phyloP scores from a whole-genome alignment of 768 basidiomycete species.

The Dentipellis fragilis region DNA sequence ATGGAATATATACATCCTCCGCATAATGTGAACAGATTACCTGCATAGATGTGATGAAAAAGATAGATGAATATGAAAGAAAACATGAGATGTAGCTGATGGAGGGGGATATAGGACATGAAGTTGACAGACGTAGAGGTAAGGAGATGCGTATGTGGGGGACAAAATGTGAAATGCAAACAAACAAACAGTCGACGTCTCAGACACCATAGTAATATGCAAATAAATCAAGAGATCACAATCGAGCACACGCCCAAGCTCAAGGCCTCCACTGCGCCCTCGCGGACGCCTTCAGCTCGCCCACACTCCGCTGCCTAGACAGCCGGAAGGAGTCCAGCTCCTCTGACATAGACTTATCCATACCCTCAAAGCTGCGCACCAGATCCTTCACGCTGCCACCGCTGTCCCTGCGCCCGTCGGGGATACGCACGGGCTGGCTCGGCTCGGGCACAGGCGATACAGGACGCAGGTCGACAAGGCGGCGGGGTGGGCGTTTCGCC shows the following conservation, averaged over 20 bases:
- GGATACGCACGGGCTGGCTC: conserved; percentile 13
- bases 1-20: not conserved
- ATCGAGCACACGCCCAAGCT: too few species aligned
- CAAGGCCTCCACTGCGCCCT: too few species aligned
- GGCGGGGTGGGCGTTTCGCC: conserved; percentile 39
- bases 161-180: too few species aligned
- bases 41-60: not conserved
- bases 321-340: not conserved
- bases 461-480: conserved; percentile 52
- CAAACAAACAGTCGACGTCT: too few species aligned
- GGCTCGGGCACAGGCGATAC: conserved; percentile 25
- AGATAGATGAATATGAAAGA: too few species aligned
- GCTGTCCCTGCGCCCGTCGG: conserved; percentile 46
- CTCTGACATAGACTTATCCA: conserved; percentile 15
- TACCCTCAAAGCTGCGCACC: conserved; percentile 49
- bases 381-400: conserved; percentile 66
- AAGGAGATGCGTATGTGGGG: too few species aligned
- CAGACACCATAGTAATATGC: too few species aligned
- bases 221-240: too few species aligned
- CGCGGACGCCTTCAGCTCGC: not conserved
- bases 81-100: too few species aligned
- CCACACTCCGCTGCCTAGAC: not conserved
- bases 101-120: too few species aligned
- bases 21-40: not conserved
- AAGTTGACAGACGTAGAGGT: too few species aligned